Evolutionary conservation across 345 rosid species (phyloP), one percentile per base, ranked within the genome.

Genomic region (Hypericum perforatum): DNA sequence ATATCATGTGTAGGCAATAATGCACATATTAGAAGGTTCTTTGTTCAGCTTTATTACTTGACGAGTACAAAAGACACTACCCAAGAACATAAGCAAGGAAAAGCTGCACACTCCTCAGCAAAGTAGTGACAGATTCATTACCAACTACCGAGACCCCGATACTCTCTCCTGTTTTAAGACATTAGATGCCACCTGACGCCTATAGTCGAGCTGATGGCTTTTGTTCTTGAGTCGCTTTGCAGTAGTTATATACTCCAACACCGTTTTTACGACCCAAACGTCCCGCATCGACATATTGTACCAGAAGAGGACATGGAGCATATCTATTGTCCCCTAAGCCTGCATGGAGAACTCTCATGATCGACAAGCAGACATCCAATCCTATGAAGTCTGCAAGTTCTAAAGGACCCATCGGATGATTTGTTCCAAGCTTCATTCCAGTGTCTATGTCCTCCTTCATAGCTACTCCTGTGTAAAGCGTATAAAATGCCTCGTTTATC

Each of bases 351-450:
- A 84, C 94, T 62, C 74, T 80, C 91, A 86, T 80, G 52, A 90
- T 59, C 2, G 97, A 84, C 54, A 90, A 64, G 71, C 96, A 90
- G 29, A 82, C 80, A 41, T 84, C 94, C 54, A 86, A 54, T 54
- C 96, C 94, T 15, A 90, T 84, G 37, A 86, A 79, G 64, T 90
- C 96, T 0, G 96, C 97, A 39, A 90, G 82, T 67, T 80, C 74
- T 61, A 86, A 64, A 39, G 94, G 95, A 49, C 95, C 95, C 94
- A 79, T 78, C 0, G 96, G 96, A 13, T 87, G 96, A 71, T 91
- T 86, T 43, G 94, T 85, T 45, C 97, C 97, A 39, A 82, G 62
- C 72, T 82, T 91, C 95, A 87, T 91, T 61, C 90, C 96, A 8
- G 62, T 55, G 65, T 91, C 98, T 52, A 91, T 87, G 64, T 87